Percentiles rank a stretch among this genome's conserved stretches.
phyloP scores from a whole-genome alignment of 2,329 filamentous ascomycete genomes.

The Diaporthe capsici region DNA sequence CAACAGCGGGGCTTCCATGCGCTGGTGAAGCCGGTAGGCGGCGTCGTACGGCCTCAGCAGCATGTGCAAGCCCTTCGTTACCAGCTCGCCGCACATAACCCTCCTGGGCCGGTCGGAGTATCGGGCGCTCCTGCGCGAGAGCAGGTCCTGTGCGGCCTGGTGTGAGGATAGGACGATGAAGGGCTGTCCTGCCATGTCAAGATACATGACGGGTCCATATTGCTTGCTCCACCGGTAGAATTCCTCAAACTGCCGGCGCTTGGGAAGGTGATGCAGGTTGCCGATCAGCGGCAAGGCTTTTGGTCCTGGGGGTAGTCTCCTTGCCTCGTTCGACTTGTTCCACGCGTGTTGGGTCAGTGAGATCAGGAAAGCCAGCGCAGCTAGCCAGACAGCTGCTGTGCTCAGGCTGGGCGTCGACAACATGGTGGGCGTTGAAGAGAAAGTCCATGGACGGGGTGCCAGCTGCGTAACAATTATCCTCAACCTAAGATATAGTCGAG shows the following conservation, averaged over 20 bases:
- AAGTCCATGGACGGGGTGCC: neutral
- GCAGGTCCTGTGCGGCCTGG: neutral
- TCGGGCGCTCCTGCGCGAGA: neutral
- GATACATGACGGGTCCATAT: neutral
- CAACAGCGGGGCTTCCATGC: neutral
- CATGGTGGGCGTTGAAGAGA: neutral
- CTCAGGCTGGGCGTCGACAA: neutral
- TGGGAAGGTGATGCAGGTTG: neutral
- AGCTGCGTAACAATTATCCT: neutral
- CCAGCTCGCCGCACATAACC: neutral
- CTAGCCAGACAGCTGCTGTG: neutral
- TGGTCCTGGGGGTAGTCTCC: neutral
- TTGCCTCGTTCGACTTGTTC: neutral
- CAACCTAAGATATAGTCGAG: neutral
- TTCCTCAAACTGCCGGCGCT: neutral
- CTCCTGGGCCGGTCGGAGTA: neutral
- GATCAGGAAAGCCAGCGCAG: neutral
- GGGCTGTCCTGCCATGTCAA: neutral
- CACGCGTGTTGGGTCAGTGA: neutral
- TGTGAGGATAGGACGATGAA: neutral
- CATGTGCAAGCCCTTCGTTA: neutral
- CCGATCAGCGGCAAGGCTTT: neutral
- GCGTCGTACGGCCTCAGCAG: slow-evolving; percentile 1
- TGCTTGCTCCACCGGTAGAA: slow-evolving; percentile 1
- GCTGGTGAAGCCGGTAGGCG: neutral